Conservation (phyloP, 495 filamentous ascomycete species). For the Aspergillus leporis region DNA sequence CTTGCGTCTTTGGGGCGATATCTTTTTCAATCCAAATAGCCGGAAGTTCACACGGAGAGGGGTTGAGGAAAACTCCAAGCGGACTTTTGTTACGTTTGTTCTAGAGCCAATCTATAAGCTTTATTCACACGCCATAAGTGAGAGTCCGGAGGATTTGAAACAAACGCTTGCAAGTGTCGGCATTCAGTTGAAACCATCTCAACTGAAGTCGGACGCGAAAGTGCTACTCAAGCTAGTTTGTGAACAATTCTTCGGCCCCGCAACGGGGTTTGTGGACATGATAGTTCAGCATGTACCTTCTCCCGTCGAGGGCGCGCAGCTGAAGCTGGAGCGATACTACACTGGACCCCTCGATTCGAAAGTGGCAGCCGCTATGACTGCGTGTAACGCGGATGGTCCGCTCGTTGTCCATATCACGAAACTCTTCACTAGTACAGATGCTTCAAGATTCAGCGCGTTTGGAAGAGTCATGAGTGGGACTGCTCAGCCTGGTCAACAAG, state of each 20-base stretch:
- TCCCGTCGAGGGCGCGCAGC: slow-evolving; percentile 73
- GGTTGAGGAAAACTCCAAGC: slow-evolving; percentile 74
- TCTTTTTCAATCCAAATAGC: slow-evolving; percentile 90
- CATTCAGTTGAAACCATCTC: slow-evolving; percentile 84
- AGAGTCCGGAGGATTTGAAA: slow-evolving; percentile 84
- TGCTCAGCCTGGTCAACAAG: slow-evolving; percentile 74
- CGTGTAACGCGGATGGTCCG: slow-evolving; percentile 87
- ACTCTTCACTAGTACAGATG: slow-evolving; percentile 85
- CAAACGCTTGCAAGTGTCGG: slow-evolving; percentile 76
- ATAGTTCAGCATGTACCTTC: slow-evolving; percentile 87
- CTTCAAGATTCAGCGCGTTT: slow-evolving; percentile 82
- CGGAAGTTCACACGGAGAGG: slow-evolving; percentile 89
- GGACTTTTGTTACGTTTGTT: slow-evolving; percentile 92
- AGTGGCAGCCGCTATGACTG: slow-evolving; percentile 73
- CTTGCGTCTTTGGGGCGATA: slow-evolving; percentile 87
- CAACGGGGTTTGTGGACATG: slow-evolving; percentile 95
- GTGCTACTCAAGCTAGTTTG: slow-evolving; percentile 87
- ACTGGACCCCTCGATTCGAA: slow-evolving; percentile 93
- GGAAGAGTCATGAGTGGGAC: slow-evolving; percentile 94
- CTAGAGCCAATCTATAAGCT: slow-evolving; percentile 97
- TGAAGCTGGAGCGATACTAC: slow-evolving; percentile 81
- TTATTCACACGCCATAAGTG: slow-evolving; percentile 92
- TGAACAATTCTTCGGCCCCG: slow-evolving; percentile 90
- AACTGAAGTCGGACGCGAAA: slow-evolving; percentile 86
- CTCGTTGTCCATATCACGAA: slow-evolving; percentile 90